These are phyloP conservation scores for Oehlia diaphana DNA, from an alignment of 192 early-diverging fungal genomes.

Conservation along the genomic window DNA sequence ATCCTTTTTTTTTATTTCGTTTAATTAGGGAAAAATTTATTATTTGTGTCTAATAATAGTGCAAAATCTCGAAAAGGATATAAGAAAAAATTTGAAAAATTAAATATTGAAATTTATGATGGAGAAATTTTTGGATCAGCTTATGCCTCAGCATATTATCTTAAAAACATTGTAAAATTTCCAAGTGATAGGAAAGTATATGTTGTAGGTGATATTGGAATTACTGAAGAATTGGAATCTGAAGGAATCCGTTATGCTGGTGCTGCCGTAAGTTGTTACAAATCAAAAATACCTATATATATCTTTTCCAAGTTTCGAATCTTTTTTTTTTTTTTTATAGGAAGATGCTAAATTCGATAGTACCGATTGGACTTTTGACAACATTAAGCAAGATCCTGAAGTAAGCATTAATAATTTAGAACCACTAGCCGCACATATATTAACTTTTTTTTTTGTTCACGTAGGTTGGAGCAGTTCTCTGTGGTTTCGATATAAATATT, in stretches of 20 bases:
- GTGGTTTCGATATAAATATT: constrained; percentile 90
- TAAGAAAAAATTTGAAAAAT: constrained; percentile 75
- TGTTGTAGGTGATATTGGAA: constrained; percentile 87
- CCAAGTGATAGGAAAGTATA: constrained; percentile 89
- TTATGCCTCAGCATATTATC: constrained; percentile 90
- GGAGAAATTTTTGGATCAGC: constrained; percentile 95
- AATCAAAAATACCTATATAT: background rate
- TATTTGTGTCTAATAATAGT: constrained; percentile 99
- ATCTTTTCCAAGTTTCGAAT: background rate
- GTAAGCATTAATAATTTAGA: constrained; percentile 18
- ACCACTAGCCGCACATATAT: background rate
- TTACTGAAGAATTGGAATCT: constrained; percentile 79
- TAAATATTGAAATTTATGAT: constrained; percentile 75
- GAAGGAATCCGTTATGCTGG: constrained; percentile 72
- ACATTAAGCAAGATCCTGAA: constrained; percentile 60
- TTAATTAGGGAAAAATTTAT: constrained; percentile 76
- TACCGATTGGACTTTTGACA: constrained; percentile 50
- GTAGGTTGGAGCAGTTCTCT: constrained; percentile 84
- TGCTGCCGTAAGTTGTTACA: constrained; percentile 10
- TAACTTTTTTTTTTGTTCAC: constrained; percentile 14
- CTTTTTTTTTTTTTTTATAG: background rate
- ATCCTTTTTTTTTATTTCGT: background rate
- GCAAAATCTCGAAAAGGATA: constrained; percentile 83
- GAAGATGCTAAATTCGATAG: constrained; percentile 53
- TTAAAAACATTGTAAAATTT: constrained; percentile 79